Evolutionary conservation across 768 basidiomycete genomes (phyloP), one percentile per base, ranked within the genome.

Genomic region (Hypsizygus marmoreus): DNA sequence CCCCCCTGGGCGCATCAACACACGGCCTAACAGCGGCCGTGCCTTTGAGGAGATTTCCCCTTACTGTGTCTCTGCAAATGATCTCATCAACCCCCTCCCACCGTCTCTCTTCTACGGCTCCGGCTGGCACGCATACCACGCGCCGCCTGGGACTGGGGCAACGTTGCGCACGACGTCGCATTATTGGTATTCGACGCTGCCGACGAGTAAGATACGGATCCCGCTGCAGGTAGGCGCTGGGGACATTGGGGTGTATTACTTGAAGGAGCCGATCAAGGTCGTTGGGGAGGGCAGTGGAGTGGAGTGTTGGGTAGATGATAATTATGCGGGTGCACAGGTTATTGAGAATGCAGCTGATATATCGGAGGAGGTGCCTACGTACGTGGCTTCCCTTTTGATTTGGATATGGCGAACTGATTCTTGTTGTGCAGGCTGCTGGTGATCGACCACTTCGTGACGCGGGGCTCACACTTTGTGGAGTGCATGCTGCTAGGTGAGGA

Each of bases 271-370:
- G 9, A 68, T 74, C 38, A 59, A 57, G 19, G 62, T 70, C 13
- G 72, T 81, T 26, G 83, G 79, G 4, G 71, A 79, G 49, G 87
- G 90, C 24, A 84, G 84, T 55, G 75, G 79, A 41, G 73, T 95
- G 3, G 81, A 89, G 57, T 98, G 97, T 64, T 98, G 95, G 95
- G 97, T 99, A 24, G 97, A 99, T 64, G 95, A 99, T 64, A 99
- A 99, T 62, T 80, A 84, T 52, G 67, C 57, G 0, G 95, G 97
- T 4, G 85, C 82, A 22, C 81, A 80, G 49, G 75, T 83, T 31
- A 74, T 97, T 46, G 81, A 84, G 64, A 95, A 97, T 59, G 81
- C 81, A 1, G 90, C 75, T 3, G 81, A 87, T 45, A 70, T 84
- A 5, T 71, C 67, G 3, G 81, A 82, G 44, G 66, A 81, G 1